Evolutionary conservation across 331 rosid species (phyloP).

Genomic region (Acacia pycnantha): DNA sequence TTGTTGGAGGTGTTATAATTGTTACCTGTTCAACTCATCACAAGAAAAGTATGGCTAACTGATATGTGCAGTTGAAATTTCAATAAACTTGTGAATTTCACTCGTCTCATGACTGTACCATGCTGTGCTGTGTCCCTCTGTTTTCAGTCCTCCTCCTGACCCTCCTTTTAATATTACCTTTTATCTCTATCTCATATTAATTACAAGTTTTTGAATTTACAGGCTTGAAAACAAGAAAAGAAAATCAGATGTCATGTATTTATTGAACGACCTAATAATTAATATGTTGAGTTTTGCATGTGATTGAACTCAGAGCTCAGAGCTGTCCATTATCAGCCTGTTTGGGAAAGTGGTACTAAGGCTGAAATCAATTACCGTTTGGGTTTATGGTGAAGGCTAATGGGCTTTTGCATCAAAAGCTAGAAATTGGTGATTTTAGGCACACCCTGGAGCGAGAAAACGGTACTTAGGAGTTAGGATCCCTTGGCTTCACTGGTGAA

Average conservation of each 20-base stretch:
- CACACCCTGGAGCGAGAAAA: no score
- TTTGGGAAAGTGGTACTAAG: no score
- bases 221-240: not conserved
- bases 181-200: not conserved
- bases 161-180: not conserved
- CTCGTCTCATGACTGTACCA: not conserved
- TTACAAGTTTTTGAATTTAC: not conserved
- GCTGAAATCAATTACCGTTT: no score
- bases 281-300: not conserved
- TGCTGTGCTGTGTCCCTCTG: not conserved
- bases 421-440: no score
- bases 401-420: no score
- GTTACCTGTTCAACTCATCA: not conserved
- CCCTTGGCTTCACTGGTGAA: no score
- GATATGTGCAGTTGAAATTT: constrained; percentile 5
- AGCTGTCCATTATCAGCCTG: no score
- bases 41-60: constrained; percentile 7
- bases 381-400: no score
- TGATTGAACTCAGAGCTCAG: not conserved
- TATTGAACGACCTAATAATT: not conserved
- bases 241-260: not conserved
- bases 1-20: not conserved
- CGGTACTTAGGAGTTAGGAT: no score
- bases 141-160: not conserved
- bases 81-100: constrained; percentile 15